Evolutionary conservation across 1,284 basidiomycete species (phyloP), one percentile per base, ranked within the genome.

Genomic region (Hemileia vastatrix): DNA sequence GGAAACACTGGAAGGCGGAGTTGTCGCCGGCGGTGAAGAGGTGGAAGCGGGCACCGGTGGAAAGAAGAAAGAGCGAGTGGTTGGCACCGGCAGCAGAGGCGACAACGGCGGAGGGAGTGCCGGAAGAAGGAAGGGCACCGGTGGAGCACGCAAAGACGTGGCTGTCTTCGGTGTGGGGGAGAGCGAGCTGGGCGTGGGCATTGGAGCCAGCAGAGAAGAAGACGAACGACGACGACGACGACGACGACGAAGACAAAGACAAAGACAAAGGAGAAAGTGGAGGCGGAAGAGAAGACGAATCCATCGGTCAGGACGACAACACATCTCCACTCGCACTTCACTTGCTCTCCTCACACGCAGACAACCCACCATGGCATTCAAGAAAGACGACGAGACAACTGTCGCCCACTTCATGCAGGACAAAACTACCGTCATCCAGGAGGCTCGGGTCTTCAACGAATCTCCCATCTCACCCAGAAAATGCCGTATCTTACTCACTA

Each of bases 401-500:
- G 70, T 72, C 44, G 71, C 71, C 33, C 64, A 66, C n/a, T 74
- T 74, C 69, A 71, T 74, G 64, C 72, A 74, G 64, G 72, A 74
- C 65, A 72, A 72, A 67, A 73, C 73, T 19, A 95, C 92, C 2
- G 87, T 95, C 68, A 87, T 96, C 68, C 95, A 98, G 77, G 95
- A 99, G 78, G 94, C 95, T 65, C 86, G 95, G 68, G 89, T 94
- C 67, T 99, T 99, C 84, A 98, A 99, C 80, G 94, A 98, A 77
- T 93, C 92, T 15, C 94, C 94, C 68, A 93, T 99, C 78, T 76
- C 72, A 43, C 77, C 77, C 11, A 83, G 94, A 72, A 95, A 94
- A 81, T 99, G 94, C 79, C 86, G 94, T 74, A 88, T 93, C 50
- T 83, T 99, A 64, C 84, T 99, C 70, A 98, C 94, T 53, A 85